Conservation (phyloP, 1,139 yeast species). For the Sugiyamaella neomexicana region DNA sequence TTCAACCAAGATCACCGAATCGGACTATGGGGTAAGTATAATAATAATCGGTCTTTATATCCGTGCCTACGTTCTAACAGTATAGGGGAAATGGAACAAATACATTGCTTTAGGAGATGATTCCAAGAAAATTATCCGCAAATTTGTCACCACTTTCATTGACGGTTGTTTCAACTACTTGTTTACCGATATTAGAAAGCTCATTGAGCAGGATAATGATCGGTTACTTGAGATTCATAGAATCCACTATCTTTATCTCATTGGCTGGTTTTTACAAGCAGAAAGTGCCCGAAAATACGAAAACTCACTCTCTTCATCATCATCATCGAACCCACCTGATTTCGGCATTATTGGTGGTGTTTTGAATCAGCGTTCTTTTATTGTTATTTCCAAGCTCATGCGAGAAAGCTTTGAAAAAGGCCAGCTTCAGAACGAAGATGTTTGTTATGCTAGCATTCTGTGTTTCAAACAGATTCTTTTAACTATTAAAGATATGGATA, state of each 20-base stretch:
- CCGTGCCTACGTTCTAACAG: conserved; percentile 7
- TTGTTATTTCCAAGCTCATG: conserved; percentile 58
- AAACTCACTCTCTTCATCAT: conserved; percentile 3
- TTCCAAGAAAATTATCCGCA: conserved; percentile 42
- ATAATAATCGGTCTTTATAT: neutral
- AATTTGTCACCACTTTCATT: conserved; percentile 58
- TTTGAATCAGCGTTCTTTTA: conserved; percentile 64
- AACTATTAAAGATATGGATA: conserved; percentile 54
- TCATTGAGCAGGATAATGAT: conserved; percentile 48
- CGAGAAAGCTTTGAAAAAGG: conserved; percentile 52
- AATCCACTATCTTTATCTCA: conserved; percentile 57
- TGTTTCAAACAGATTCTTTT: conserved; percentile 66
- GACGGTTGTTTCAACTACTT: conserved; percentile 75
- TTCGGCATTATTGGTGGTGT: conserved; percentile 68
- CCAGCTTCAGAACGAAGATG: conserved; percentile 36
- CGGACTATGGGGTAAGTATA: conserved; percentile 27
- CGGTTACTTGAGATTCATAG: conserved; percentile 40
- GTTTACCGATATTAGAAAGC: conserved; percentile 52
- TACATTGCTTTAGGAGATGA: conserved; percentile 39
- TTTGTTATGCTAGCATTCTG: conserved; percentile 66
- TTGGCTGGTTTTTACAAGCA: conserved; percentile 67
- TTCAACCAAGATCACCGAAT: conserved; percentile 31
- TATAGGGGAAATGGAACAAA: conserved; percentile 33
- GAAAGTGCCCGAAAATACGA: conserved; percentile 29
- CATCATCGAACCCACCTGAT: conserved; percentile 37